Conservation (phyloP, 768 basidiomycete genomes). For the Boletellus ananiceps region DNA sequence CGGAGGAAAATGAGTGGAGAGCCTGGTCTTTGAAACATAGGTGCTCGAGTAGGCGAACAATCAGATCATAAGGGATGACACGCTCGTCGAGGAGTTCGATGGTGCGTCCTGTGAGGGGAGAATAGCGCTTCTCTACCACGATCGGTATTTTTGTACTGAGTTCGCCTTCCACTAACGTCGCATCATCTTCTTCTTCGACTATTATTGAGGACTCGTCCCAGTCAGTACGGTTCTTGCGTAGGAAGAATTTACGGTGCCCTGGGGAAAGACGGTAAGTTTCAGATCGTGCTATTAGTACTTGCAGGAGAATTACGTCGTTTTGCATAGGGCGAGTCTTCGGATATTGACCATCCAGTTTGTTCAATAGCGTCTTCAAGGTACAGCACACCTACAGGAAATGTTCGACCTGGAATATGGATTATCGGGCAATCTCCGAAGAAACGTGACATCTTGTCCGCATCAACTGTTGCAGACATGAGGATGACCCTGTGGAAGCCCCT, state of each 20-base stretch:
- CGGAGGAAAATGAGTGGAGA: constrained; percentile 60
- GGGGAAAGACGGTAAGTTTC: constrained; percentile 1
- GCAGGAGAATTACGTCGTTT: constrained; percentile 49
- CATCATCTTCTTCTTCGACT: constrained; percentile 64
- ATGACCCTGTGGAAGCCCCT: constrained; percentile 55
- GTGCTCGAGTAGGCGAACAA: constrained; percentile 74
- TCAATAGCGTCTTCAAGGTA: constrained; percentile 93
- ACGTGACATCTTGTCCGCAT: constrained; percentile 81
- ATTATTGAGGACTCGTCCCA: constrained; percentile 72
- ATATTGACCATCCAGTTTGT: constrained; percentile 69
- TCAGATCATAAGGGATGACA: constrained; percentile 86
- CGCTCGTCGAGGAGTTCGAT: constrained; percentile 86
- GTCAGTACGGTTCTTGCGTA: constrained; percentile 57
- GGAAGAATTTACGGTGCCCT: constrained; percentile 64
- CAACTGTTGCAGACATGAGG: constrained; percentile 95
- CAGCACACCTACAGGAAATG: constrained; percentile 83
- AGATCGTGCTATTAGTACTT: neutral
- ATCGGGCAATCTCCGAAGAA: constrained; percentile 88
- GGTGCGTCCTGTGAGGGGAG: constrained; percentile 64
- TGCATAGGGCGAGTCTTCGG: constrained; percentile 79
- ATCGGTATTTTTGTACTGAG: constrained; percentile 25
- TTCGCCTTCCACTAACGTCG: constrained; percentile 26
- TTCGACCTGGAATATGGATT: constrained; percentile 87
- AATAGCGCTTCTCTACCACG: constrained; percentile 78
- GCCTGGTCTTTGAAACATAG: constrained; percentile 67